phyloP scores from a whole-genome alignment of 768 basidiomycete species.

The Kwoniella newhampshirensis region DNA sequence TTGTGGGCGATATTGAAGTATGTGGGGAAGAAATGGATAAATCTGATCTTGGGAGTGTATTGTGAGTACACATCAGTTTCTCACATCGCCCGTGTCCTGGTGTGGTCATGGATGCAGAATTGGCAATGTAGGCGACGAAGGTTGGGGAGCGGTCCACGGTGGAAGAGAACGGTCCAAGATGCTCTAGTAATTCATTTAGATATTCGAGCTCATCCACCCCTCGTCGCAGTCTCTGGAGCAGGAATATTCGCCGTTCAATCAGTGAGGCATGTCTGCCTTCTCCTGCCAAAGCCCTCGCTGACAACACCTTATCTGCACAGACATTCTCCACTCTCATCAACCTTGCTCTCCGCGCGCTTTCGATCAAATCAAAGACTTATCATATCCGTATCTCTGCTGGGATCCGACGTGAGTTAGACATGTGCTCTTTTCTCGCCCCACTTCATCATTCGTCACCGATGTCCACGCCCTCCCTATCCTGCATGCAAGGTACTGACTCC shows the following conservation, averaged over 20 bases:
- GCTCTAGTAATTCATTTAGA: no score
- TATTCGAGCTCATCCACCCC: no score
- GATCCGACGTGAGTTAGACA: conserved; percentile 40
- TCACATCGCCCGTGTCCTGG: neutral
- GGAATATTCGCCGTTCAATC: conserved; percentile 45
- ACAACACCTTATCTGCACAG: conserved; percentile 1
- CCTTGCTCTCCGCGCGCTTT: conserved; percentile 10
- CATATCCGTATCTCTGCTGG: conserved; percentile 42
- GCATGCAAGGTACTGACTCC: no score
- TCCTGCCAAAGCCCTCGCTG: conserved; percentile 53
- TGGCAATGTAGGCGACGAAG: no score
- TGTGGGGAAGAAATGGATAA: conserved; percentile 76
- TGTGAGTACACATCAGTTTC: conserved; percentile 30
- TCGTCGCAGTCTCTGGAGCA: conserved; percentile 20
- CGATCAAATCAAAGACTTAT: conserved; percentile 31
- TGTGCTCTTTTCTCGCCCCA: no score
- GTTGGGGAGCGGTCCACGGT: no score
- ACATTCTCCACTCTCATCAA: conserved; percentile 17
- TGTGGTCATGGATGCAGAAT: neutral
- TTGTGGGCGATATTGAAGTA: conserved; percentile 72
- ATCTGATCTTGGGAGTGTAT: conserved; percentile 64
- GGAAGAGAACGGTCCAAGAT: no score
- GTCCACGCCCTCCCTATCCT: conserved; percentile 10
- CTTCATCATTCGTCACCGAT: neutral
- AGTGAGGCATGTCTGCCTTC: conserved; percentile 38